Evolutionary conservation across 2,329 filamentous ascomycete genomes (phyloP).

Genomic region (Zalaria sp.): DNA sequence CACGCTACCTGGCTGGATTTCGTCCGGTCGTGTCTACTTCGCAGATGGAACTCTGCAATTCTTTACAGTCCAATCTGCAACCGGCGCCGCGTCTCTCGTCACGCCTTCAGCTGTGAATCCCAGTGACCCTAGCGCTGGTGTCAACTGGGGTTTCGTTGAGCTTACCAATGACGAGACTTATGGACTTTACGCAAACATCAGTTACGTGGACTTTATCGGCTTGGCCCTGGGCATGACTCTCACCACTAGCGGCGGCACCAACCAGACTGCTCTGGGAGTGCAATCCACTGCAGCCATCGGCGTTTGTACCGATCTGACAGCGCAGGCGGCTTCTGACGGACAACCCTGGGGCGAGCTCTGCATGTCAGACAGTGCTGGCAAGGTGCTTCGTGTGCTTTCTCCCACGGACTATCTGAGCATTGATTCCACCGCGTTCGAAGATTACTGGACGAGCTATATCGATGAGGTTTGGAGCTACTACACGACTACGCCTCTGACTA

Average conservation of each 20-base stretch:
- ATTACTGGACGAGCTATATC: constrained; percentile 38
- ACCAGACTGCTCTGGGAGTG: constrained; percentile 44
- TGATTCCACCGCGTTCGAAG: constrained; percentile 28
- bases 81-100: constrained; percentile 25
- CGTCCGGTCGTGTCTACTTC: constrained; percentile 32
- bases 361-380: constrained; percentile 22
- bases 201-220: constrained; percentile 20
- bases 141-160: constrained; percentile 30
- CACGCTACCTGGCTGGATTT: constrained; percentile 26
- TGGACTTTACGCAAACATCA: constrained; percentile 28
- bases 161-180: constrained; percentile 30
- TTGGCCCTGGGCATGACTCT: constrained; percentile 40
- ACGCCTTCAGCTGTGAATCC: constrained; percentile 31
- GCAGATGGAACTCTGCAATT: constrained; percentile 29
- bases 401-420: constrained; percentile 28
- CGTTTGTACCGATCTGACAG: constrained; percentile 39
- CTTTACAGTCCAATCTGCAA: constrained; percentile 22
- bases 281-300: constrained; percentile 38
- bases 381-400: constrained; percentile 24
- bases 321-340: constrained; percentile 41
- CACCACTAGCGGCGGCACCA: constrained; percentile 32
- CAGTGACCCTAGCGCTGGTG: constrained; percentile 24
- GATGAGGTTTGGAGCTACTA: constrained; percentile 38
- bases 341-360: constrained; percentile 49
- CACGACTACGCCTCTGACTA: constrained; percentile 29